These are phyloP conservation scores for Keithomyces neogunnii DNA, from an alignment of 2,329 filamentous ascomycete genomes.

Conservation along the genomic window DNA sequence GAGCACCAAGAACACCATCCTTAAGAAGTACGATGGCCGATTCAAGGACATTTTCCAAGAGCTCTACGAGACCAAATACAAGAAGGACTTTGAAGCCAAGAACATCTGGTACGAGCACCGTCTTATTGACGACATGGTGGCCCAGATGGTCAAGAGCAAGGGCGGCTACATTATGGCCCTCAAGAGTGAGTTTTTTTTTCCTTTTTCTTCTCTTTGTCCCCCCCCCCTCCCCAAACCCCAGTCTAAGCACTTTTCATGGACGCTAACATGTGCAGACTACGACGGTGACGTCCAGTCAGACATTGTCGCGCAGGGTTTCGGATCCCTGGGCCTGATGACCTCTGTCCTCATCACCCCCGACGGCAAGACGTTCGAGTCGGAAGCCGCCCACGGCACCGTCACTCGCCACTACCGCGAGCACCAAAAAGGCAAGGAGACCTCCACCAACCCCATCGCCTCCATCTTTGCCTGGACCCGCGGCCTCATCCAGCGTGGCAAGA, in stretches of 20 bases:
- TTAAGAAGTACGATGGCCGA: conserved; percentile 96
- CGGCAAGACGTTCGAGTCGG: conserved; percentile 93
- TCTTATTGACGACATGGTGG: conserved; percentile 99
- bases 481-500: conserved; percentile 82
- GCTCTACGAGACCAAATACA: conserved; percentile 82
- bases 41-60: conserved; percentile 99
- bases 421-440: conserved; percentile 95
- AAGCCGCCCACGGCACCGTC: conserved; percentile 96
- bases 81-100: conserved; percentile 80
- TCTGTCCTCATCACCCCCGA: conserved; percentile 94
- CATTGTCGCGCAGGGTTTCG: conserved; percentile 96
- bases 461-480: conserved; percentile 99
- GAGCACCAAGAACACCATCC: conserved; percentile 99
- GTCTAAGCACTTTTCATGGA: background rate
- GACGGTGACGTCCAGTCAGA: conserved; percentile 98
- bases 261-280: conserved; percentile 58
- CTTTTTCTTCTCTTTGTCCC: background rate
- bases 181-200: conserved; percentile 83
- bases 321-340: conserved; percentile 96
- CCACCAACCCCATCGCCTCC: conserved; percentile 96
- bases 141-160: conserved; percentile 98
- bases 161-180: conserved; percentile 96
- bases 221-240: background rate
- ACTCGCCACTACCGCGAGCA: conserved; percentile 98
- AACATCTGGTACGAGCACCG: conserved; percentile 99